Evolutionary conservation across 2,329 filamentous ascomycete species (phyloP), one percentile per base, ranked within the genome.

Genomic region (Fonsecaea monophora): DNA sequence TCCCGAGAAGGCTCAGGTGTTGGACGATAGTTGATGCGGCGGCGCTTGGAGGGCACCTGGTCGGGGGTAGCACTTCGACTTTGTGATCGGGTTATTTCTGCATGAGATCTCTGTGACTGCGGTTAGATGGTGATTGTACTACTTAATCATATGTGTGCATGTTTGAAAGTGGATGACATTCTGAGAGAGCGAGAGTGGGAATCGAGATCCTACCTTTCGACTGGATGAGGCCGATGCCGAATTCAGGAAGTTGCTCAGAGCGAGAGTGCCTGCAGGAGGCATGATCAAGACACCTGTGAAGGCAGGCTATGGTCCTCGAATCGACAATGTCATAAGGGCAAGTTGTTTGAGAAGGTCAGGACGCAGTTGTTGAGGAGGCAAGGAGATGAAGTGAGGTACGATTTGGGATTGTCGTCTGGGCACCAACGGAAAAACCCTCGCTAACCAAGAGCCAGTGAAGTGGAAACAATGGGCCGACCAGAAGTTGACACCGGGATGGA

Each of bases 71-170:
- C 35, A 55, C 68, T 71, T 65, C 70, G 68, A 57, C 70, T 73
- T 66, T 68, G 18, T 10, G 71, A 73, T 53, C 70, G 60, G 58
- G 70, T 71, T 38, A 72, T 72, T 53, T 73, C 70, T 21, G 67
- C 68, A 66, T 72, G 67, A 53, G 71, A 65, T 66, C 71, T 70
- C 71, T 73, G 64, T 58, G 15, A 40, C 35, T 12, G 21, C 18
- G 45, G 48, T 60, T 53, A 66, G 55, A 8, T 8, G 13, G 12
- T 58, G 53, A n/a, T 55, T 42, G 35, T 25, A 35, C 53, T 25
- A 58, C 15, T 15, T 7, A 35, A 37, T 37, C 37, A 25, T 12
- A 25, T 37, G 13, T 15, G 35, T 18, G 25, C 5, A 9, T 32
- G 30, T 32, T 32, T 32, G 4, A 32, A 32, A 3, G 40, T 8